Evolutionary conservation across 2,329 filamentous ascomycete species (phyloP).

Genomic region (Penicillium capsulatum): DNA sequence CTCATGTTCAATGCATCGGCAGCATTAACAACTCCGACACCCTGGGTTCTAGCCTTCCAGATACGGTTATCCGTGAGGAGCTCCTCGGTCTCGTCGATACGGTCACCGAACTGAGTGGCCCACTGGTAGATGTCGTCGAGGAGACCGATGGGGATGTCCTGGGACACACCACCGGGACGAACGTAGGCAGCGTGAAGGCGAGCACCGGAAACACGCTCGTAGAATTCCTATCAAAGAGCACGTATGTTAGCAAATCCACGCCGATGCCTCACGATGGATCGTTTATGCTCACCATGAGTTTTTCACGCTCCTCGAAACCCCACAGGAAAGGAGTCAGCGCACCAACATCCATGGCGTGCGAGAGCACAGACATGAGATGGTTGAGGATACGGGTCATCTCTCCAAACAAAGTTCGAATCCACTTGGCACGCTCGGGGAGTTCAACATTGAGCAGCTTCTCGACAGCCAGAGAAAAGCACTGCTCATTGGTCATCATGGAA

Average conservation of each 20-base stretch:
- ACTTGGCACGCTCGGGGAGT: constrained; percentile 92
- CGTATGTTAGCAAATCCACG: constrained; percentile 14
- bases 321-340: constrained; percentile 97
- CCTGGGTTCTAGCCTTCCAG: constrained; percentile 91
- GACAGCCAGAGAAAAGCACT: constrained; percentile 90
- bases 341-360: constrained; percentile 98
- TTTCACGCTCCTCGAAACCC: constrained; percentile 99
- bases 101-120: constrained; percentile 98
- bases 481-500: constrained; percentile 99
- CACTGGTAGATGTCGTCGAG: constrained; percentile 99
- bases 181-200: constrained; percentile 97
- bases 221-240: constrained; percentile 73
- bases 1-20: constrained; percentile 94
- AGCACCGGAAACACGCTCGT: constrained; percentile 96
- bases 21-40: constrained; percentile 85
- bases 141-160: constrained; percentile 88
- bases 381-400: constrained; percentile 93
- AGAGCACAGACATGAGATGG: constrained; percentile 95
- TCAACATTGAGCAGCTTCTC: constrained; percentile 98
- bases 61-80: constrained; percentile 99
- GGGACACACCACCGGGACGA: constrained; percentile 90
- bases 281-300: constrained; percentile 77
- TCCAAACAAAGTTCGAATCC: constrained; percentile 90
- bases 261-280: not conserved
- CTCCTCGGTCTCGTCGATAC: constrained; percentile 97